phyloP scores from a whole-genome alignment of 495 filamentous ascomycete species.

The Paragyromitra xinjiangensis region DNA sequence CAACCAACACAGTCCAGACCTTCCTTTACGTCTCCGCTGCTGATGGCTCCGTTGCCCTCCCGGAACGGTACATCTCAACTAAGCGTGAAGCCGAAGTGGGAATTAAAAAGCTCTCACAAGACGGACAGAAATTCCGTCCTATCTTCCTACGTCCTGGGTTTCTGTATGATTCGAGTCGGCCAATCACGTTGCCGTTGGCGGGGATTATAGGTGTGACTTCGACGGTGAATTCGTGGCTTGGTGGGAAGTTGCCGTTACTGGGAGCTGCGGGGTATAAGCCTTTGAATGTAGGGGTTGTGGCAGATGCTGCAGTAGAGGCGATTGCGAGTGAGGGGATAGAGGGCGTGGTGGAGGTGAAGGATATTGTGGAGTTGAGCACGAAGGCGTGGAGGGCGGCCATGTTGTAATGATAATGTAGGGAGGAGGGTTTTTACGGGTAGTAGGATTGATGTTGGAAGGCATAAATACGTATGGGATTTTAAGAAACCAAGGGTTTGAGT shows the following conservation, averaged over 20 bases:
- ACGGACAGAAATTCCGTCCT: constrained; percentile 73
- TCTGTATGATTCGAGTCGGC: constrained; percentile 83
- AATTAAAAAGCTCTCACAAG: constrained; percentile 68
- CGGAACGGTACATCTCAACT: constrained; percentile 80
- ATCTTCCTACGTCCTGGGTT: constrained; percentile 88
- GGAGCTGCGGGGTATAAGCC: constrained; percentile 86
- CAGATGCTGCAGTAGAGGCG: constrained; percentile 82
- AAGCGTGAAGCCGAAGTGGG: constrained; percentile 89
- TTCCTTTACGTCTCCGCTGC: constrained; percentile 92
- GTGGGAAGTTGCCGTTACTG: constrained; percentile 76
- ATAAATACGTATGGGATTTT: constrained; percentile 6
- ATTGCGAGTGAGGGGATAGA: constrained; percentile 73
- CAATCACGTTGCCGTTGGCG: constrained; percentile 85
- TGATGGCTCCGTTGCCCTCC: constrained; percentile 70
- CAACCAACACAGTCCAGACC: constrained; percentile 69
- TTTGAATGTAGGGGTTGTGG: constrained; percentile 82
- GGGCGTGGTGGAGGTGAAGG: constrained; percentile 72
- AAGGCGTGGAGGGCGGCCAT: constrained; percentile 83
- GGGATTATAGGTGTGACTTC: constrained; percentile 71
- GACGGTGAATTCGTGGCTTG: constrained; percentile 75
- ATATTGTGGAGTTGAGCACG: constrained; percentile 76
- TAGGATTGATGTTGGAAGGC: constrained; percentile 6
- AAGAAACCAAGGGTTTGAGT: neutral
- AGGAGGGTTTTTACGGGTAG: neutral
- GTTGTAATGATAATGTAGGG: constrained; percentile 65